Base-by-base conservation (phyloP, 2,329 filamentous ascomycete genomes). In the Microcera coccophila region DNA sequence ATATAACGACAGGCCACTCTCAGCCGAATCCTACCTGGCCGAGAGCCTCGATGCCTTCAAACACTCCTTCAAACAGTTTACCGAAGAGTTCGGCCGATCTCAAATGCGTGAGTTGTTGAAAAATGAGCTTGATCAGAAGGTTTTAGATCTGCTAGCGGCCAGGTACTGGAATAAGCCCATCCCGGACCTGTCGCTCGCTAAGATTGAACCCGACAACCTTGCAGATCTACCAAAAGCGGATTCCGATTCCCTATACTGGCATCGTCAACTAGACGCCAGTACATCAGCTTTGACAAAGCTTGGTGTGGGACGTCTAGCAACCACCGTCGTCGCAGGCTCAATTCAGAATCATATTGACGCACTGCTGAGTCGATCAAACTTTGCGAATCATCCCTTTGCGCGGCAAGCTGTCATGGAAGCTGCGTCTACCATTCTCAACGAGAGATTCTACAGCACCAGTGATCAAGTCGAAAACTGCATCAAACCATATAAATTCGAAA, bases 391-490 rank as follows among this genome's bases (percentile, higher is more conserved):
- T 59, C 93, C 94, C 0, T 95, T 93, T 57, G 93, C 93, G 9
- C 84, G 88, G 26, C 83, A 93, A 64, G 87, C 89, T n/a, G 97
- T 98, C 52, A 86, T 82, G 36, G 90, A 96, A 55, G 90, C 93
- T 1, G 89, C 90, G 2, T 86, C 88, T 1, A 85, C 82, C 19
- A 97, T 98, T 40, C 71, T 98, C 11, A 93, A 93, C 52, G 93
- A 98, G 59, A 78, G 91, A 12, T 95, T 95, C 51, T 97, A 96
- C 69, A 93, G 91, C 66, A 98, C 94, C 1, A 93, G 87, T 50
- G 94, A 98, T 59, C 93, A 97, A 67, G 87, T 98, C 1, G 93
- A 98, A 66, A 97, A 97, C 62, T 98, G 91, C 62, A 94, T 98
- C 68, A 98, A 98, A 66, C 93, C 94, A 0, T 98, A 91, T 73